Conservation (phyloP, 495 filamentous ascomycete genomes). For the Trypethelium eluteriae region DNA sequence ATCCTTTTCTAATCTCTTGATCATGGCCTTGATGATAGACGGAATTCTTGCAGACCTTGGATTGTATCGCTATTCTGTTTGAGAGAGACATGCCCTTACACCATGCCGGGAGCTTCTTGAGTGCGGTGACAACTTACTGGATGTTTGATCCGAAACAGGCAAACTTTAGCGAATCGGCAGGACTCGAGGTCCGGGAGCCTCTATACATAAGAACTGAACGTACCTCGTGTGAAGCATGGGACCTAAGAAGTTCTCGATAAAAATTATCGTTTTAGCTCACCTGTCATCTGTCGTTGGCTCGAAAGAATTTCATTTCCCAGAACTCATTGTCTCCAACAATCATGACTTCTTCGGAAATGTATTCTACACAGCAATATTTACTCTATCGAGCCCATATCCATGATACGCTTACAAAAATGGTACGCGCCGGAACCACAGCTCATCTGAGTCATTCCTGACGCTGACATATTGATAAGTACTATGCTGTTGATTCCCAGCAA, state of each 20-base stretch:
- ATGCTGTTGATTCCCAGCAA: not conserved
- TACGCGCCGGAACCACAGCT: not conserved
- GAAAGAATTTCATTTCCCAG: too few species aligned
- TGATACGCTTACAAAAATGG: constrained; percentile 2
- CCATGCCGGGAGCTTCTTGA: too few species aligned
- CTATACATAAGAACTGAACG: not conserved
- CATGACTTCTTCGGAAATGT: not conserved
- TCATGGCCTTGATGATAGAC: too few species aligned
- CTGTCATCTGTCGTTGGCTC: not conserved
- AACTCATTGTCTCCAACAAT: not conserved
- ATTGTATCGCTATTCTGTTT: too few species aligned
- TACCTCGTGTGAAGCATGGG: not conserved
- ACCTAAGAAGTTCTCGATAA: not conserved
- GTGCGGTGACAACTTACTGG: too few species aligned
- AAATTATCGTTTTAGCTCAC: not conserved
- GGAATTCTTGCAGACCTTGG: too few species aligned
- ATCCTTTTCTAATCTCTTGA: too few species aligned
- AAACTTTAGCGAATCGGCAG: not conserved
- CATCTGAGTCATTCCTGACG: too few species aligned
- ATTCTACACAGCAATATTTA: not conserved
- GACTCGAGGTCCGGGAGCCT: not conserved
- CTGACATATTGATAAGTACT: not conserved
- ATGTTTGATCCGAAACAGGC: not conserved
- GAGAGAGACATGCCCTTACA: too few species aligned
- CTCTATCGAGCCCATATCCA: not conserved